A percentile compares a stretch with the other conserved stretches of the same genome.
These are phyloP conservation scores for Stemphylium beticola DNA, from an alignment of 2,329 filamentous ascomycete genomes.

Conservation along the genomic window DNA sequence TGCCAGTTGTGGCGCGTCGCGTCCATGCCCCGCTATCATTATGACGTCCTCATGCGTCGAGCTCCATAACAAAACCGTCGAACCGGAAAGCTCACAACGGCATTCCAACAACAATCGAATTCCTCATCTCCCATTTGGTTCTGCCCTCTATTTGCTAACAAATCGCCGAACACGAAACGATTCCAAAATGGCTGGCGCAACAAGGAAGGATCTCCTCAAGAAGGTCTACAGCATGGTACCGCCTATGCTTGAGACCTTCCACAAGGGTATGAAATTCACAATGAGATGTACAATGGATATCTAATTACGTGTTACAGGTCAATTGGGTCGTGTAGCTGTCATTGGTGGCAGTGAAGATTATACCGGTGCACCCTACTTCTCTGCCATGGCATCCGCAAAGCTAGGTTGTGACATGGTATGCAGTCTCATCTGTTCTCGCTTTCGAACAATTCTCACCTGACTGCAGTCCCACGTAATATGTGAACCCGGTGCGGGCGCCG, in stretches of 20 bases:
- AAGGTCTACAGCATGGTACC: constrained; percentile 91
- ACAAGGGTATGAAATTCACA: constrained; percentile 73
- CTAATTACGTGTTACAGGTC: constrained; percentile 63
- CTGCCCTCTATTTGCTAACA: background rate
- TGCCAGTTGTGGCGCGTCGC: constrained; percentile 23
- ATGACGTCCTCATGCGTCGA: constrained; percentile 22
- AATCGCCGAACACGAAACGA: background rate
- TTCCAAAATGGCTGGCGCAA: constrained; percentile 57
- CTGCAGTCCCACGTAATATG: constrained; percentile 89
- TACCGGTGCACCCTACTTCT: constrained; percentile 97
- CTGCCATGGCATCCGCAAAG: constrained; percentile 91
- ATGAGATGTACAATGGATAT: background rate
- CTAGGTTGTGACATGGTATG: constrained; percentile 88
- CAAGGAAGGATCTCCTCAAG: constrained; percentile 75
- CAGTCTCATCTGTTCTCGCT: background rate
- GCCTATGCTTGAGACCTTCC: constrained; percentile 92
- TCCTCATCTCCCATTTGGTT: background rate
- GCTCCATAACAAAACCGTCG: constrained; percentile 20
- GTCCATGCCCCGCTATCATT: constrained; percentile 28
- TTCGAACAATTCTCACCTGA: constrained; percentile 20
- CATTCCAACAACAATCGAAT: constrained; percentile 3
- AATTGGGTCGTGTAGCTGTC: constrained; percentile 88
- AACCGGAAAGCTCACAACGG: constrained; percentile 11
- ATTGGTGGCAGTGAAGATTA: constrained; percentile 97
- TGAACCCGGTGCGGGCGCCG: constrained; percentile 79